These are phyloP conservation scores for Rubroboletus satanas DNA, from an alignment of 768 basidiomycete species.

Conservation along the genomic window DNA sequence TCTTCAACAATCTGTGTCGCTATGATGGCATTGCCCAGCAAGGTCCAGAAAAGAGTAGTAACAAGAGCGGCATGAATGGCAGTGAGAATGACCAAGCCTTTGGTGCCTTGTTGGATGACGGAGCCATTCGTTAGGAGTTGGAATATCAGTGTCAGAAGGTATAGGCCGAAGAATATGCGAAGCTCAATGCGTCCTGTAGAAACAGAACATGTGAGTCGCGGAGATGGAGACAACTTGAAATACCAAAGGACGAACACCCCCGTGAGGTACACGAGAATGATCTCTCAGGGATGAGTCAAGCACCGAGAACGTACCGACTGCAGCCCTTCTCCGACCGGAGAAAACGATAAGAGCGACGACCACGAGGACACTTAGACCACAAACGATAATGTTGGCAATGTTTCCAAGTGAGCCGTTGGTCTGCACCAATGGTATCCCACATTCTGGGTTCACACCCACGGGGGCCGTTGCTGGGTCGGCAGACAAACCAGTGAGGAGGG, in stretches of 20 bases:
- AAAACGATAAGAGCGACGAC: slow-evolving; percentile 53
- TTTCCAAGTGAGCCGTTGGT: slow-evolving; percentile 65
- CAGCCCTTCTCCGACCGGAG: slow-evolving; percentile 71
- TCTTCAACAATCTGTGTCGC: slow-evolving; percentile 93
- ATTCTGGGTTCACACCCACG: slow-evolving; percentile 77
- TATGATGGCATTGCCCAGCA: slow-evolving; percentile 73
- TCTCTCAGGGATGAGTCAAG: background rate
- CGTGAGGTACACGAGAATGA: background rate
- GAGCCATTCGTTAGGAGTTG: slow-evolving; percentile 81
- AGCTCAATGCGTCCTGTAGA: slow-evolving; percentile 64
- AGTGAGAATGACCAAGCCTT: slow-evolving; percentile 61
- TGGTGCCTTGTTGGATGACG: slow-evolving; percentile 73
- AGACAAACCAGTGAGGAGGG: slow-evolving; percentile 40
- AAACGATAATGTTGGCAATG: slow-evolving; percentile 82
- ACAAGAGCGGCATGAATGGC: slow-evolving; percentile 80
- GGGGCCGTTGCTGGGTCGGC: slow-evolving; percentile 53
- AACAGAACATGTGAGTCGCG: slow-evolving; percentile 3
- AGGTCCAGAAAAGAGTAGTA: slow-evolving; percentile 72
- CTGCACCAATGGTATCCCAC: slow-evolving; percentile 68
- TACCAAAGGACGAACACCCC: background rate
- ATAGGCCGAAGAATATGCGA: slow-evolving; percentile 58
- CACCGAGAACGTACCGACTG: slow-evolving; percentile 65
- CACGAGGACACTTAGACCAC: slow-evolving; percentile 66
- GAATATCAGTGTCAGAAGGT: slow-evolving; percentile 69
- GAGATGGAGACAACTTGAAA: background rate